Percentiles rank a stretch among this genome's conserved stretches.
Evolutionary conservation across 495 filamentous ascomycete species (phyloP).

Genomic region (Aspergillus heteromorphus): DNA sequence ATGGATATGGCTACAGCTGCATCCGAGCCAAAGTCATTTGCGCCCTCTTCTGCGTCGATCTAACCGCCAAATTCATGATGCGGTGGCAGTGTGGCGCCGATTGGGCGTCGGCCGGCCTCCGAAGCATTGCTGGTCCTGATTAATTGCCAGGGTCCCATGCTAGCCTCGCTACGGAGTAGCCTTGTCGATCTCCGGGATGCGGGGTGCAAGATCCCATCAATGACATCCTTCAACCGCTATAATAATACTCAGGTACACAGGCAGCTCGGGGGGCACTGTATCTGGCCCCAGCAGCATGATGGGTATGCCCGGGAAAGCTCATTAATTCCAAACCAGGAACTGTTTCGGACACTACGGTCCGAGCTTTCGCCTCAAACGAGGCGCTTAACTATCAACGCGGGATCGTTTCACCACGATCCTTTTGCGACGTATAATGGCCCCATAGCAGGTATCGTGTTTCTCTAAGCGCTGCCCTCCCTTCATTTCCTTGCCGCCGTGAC

Average conservation of each 20-base stretch:
- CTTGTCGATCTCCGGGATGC: conserved; percentile 19
- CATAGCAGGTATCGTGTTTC: background rate
- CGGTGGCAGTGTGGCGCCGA: conserved; percentile 14
- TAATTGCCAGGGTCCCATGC: conserved; percentile 13
- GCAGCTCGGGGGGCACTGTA: background rate
- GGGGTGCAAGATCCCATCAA: conserved; percentile 18
- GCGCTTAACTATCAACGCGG: background rate
- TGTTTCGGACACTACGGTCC: background rate
- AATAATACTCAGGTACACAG: background rate
- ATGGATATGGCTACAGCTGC: background rate
- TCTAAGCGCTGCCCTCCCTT: background rate
- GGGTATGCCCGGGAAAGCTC: background rate
- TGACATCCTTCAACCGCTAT: background rate
- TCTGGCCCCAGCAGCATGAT: background rate
- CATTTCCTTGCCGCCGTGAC: background rate
- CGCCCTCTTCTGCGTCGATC: background rate
- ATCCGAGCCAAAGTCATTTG: background rate
- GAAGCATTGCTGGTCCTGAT: conserved; percentile 16
- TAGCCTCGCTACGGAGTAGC: too few relatives aligned
- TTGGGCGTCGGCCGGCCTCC: conserved; percentile 14
- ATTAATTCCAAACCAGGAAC: background rate
- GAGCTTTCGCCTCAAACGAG: background rate
- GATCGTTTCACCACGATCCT: background rate
- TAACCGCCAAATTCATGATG: conserved; percentile 3
- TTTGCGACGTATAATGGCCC: background rate